phyloP scores from a whole-genome alignment of 2,329 filamentous ascomycete species.

The Botrytis paeoniae region DNA sequence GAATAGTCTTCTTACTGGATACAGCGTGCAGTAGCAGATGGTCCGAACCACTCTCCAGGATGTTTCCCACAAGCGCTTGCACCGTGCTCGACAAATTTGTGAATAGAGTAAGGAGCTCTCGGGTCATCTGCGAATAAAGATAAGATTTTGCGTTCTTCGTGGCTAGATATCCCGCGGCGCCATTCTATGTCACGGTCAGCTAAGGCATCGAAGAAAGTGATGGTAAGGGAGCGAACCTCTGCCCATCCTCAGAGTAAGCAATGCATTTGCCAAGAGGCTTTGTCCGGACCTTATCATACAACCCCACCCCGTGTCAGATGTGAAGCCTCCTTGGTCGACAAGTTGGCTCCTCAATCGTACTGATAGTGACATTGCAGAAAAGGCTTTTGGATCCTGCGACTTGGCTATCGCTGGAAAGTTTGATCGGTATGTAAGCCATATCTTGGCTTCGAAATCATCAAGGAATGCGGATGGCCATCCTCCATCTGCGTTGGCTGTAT shows the following conservation, averaged over 20 bases:
- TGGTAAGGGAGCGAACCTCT: constrained; percentile 56
- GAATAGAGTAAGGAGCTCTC: constrained; percentile 86
- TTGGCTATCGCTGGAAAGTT: constrained; percentile 80
- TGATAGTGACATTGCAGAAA: constrained; percentile 71
- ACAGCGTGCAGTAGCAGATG: constrained; percentile 90
- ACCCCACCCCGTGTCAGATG: constrained; percentile 93
- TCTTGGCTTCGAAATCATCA: constrained; percentile 85
- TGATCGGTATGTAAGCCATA: constrained; percentile 96
- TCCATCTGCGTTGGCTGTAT: constrained; percentile 29
- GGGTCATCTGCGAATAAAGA: constrained; percentile 85
- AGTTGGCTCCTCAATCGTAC: constrained; percentile 82
- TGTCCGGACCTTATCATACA: constrained; percentile 99
- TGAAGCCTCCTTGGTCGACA: constrained; percentile 76
- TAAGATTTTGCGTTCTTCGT: constrained; percentile 68
- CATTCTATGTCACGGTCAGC: constrained; percentile 56
- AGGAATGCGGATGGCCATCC: constrained; percentile 85
- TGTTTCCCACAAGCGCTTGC: constrained; percentile 86
- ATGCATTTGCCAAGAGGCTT: constrained; percentile 83
- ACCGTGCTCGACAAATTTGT: constrained; percentile 88
- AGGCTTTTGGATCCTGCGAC: constrained; percentile 69
- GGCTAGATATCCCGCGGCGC: constrained; percentile 59
- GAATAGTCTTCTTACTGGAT: constrained; percentile 66
- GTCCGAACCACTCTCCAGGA: constrained; percentile 97
- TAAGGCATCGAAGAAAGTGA: neutral
- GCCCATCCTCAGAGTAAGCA: constrained; percentile 70